Conservation (phyloP, 768 basidiomycete genomes). For the Mrakia frigida region DNA sequence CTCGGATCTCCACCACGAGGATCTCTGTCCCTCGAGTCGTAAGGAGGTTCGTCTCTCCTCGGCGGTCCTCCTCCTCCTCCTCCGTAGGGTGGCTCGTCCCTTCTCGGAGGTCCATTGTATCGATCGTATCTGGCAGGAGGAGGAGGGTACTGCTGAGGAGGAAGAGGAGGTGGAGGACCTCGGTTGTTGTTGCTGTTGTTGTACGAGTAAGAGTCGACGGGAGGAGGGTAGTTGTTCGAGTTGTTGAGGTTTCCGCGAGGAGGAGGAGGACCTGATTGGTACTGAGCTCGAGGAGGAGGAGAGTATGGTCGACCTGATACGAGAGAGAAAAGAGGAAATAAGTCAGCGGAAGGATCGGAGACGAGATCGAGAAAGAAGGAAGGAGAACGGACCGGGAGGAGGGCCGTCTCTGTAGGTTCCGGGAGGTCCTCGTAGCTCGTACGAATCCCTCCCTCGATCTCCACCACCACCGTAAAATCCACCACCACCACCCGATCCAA, state of each 20-base stretch:
- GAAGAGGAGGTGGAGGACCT: background rate
- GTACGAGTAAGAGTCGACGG: background rate
- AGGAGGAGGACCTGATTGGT: no score
- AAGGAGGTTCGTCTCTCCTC: background rate
- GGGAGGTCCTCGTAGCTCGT: background rate
- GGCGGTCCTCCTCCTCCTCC: background rate
- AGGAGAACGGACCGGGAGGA: background rate
- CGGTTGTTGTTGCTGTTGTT: background rate
- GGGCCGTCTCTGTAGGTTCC: background rate
- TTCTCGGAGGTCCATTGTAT: background rate
- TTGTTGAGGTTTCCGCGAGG: no score
- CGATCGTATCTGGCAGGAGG: background rate
- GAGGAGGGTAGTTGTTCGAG: background rate
- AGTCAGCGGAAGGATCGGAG: background rate
- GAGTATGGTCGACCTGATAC: background rate
- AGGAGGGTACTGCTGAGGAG: background rate
- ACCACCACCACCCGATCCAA: background rate
- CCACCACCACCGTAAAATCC: background rate
- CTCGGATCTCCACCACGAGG: no score
- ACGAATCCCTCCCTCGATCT: background rate
- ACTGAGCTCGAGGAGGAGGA: background rate
- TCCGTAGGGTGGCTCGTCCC: background rate
- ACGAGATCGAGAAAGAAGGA: background rate
- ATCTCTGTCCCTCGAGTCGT: no score
- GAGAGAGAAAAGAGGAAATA: background rate